Base-by-base conservation (phyloP, 225 moss, liverwort and hornwort genomes). In the Lunularia cruciata region DNA sequence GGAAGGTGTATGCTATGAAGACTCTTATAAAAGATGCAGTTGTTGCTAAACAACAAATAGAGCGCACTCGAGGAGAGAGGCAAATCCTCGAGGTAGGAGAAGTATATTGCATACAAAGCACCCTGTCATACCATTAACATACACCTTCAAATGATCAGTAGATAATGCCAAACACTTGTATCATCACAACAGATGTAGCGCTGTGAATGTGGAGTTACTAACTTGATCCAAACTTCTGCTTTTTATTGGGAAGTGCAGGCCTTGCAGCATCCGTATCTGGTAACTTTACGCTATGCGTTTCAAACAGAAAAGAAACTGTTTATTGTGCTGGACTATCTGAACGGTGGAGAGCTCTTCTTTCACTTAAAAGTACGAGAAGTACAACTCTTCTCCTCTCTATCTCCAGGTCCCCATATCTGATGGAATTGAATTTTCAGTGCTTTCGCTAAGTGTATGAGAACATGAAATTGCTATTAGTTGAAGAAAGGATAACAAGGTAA, bases 321-420 rank as follows among this genome's bases (percentile, higher is more conserved):
- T 33, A 47, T 65, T 34, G 65, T 65, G 47, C 33, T 65, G 30
- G 65, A 65, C 37, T 65, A 65, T 33, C 47, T 65, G 47, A 65
- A 33, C 19, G 65, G 65, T n/a, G 65, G 65, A 33, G 65, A 65
- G 30, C 65, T 65, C 47, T 65, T 65, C 47, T 65, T 65, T 45
- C 65, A 65, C 20, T 48, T 65, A n/a, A 47, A 65, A 31, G 65
- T 65, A 65, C 49, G 20, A 51, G 40, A 13, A 61, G 58, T 34
- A 19, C 34, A 57, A 25, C 20, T 49, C 49, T 2, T 20, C 20
- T 49, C n/a, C 49, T 49, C n/a, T 1, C 18, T 48, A 3, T 8
- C 18, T 48, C n/a, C n/a, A n/a, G n/a, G n/a, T 47, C 15, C 19
- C 2, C 46, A 14, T 47, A 5, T 4, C 46, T 47, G 46, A 47